Evolutionary conservation across 371 early-diverging fungal species (phyloP).

Genomic region (Actinomortierella wolfii): DNA sequence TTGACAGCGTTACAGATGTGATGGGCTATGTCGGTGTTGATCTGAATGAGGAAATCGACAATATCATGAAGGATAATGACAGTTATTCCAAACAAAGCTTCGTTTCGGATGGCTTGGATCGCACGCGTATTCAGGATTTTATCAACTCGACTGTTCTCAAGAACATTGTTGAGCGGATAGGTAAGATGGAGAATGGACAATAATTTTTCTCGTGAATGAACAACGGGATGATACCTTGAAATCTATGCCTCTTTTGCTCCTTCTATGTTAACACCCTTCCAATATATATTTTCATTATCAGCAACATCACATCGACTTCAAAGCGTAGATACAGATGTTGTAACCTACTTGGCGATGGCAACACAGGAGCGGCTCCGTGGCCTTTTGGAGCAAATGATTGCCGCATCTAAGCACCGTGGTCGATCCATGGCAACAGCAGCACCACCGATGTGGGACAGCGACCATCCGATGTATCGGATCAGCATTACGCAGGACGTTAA

Average conservation of each 20-base stretch:
- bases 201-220: no score
- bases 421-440: conserved; percentile 69
- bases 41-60: conserved; percentile 53
- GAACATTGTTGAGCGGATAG: conserved; percentile 21
- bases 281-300: background rate
- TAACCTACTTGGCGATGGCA: conserved; percentile 72
- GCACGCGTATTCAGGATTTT: conserved; percentile 36
- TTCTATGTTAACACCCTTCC: background rate
- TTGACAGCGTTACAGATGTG: conserved; percentile 77
- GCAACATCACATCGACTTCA: conserved; percentile 24
- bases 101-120: conserved; percentile 23
- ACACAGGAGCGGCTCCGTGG: conserved; percentile 68
- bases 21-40: conserved; percentile 90
- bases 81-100: conserved; percentile 15
- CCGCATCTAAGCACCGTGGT: conserved; percentile 74
- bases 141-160: conserved; percentile 21
- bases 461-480: conserved; percentile 71
- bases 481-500: conserved; percentile 69
- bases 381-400: conserved; percentile 70
- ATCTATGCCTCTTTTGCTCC: background rate
- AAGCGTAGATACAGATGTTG: conserved; percentile 64
- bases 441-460: conserved; percentile 60
- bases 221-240: no score
- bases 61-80: conserved; percentile 52
- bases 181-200: conserved; percentile 12